phyloP scores from a whole-genome alignment of 768 basidiomycete species.

The Tylopilus sp. region DNA sequence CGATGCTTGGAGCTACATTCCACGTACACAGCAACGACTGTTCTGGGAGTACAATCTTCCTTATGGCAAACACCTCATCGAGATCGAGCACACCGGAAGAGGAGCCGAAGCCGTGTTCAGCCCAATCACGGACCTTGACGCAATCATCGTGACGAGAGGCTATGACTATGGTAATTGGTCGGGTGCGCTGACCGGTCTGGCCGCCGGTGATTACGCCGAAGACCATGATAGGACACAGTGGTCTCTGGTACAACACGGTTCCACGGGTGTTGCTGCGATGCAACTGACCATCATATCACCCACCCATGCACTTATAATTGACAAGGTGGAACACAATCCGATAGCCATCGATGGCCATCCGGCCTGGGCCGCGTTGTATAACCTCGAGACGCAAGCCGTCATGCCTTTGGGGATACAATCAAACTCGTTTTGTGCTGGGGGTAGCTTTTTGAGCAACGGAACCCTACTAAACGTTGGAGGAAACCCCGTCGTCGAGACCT shows the following conservation, averaged over 20 bases:
- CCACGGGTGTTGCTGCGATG: constrained; percentile 78
- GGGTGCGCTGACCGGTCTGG: neutral
- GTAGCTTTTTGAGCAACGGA: constrained; percentile 73
- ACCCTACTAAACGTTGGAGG: constrained; percentile 78
- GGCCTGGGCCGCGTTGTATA: constrained; percentile 77
- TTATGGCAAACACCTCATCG: constrained; percentile 54
- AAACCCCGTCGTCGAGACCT: constrained; percentile 67
- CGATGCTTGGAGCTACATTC: constrained; percentile 39
- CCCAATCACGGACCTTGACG: constrained; percentile 54
- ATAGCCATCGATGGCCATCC: constrained; percentile 70
- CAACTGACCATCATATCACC: constrained; percentile 67
- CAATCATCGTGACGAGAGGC: constrained; percentile 61
- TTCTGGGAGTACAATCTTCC: constrained; percentile 58
- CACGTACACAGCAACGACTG: constrained; percentile 55
- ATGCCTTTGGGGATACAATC: constrained; percentile 63
- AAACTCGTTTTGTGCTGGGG: constrained; percentile 87
- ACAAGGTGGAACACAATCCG: constrained; percentile 88
- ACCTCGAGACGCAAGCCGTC: constrained; percentile 59
- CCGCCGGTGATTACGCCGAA: neutral
- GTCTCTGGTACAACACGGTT: constrained; percentile 60
- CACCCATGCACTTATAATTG: constrained; percentile 68
- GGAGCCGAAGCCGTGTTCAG: constrained; percentile 34
- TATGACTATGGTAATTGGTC: neutral
- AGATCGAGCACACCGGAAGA: constrained; percentile 54
- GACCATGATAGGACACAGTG: constrained; percentile 35